Conservation (phyloP, 176 grass and related monocot genomes). For the Eleusine indica region DNA sequence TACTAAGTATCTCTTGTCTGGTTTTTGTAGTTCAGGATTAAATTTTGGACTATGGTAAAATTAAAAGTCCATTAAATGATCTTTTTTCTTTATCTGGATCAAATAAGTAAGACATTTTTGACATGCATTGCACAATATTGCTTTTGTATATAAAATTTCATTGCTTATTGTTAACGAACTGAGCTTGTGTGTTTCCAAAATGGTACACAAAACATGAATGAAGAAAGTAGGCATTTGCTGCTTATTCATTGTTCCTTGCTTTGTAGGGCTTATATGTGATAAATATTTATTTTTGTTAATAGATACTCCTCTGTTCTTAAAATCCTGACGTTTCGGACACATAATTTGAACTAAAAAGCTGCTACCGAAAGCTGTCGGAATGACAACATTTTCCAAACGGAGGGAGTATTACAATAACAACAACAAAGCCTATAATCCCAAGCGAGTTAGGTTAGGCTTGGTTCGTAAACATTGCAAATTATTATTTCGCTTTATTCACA, state of each 20-base stretch:
- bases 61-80: not conserved
- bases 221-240: not conserved
- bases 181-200: not conserved
- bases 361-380: too few relatives aligned
- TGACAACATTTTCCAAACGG: too few relatives aligned
- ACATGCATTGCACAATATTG: not conserved
- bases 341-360: too few relatives aligned
- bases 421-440: too few relatives aligned
- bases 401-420: not conserved
- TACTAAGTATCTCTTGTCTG: not conserved
- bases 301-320: not conserved
- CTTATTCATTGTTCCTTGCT: constrained; percentile 13
- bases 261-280: constrained; percentile 5
- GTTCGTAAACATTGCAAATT: not conserved
- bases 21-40: not conserved
- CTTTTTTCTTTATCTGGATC: not conserved
- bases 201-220: not conserved
- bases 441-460: too few relatives aligned
- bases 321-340: too few relatives aligned
- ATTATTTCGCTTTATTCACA: constrained; percentile 33
- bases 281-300: constrained; percentile 5
- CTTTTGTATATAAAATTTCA: constrained; percentile 2
- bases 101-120: not conserved
- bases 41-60: not conserved
- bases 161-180: not conserved